Conservation (phyloP, 768 basidiomycete species). For the Kockovaella imperatae region DNA sequence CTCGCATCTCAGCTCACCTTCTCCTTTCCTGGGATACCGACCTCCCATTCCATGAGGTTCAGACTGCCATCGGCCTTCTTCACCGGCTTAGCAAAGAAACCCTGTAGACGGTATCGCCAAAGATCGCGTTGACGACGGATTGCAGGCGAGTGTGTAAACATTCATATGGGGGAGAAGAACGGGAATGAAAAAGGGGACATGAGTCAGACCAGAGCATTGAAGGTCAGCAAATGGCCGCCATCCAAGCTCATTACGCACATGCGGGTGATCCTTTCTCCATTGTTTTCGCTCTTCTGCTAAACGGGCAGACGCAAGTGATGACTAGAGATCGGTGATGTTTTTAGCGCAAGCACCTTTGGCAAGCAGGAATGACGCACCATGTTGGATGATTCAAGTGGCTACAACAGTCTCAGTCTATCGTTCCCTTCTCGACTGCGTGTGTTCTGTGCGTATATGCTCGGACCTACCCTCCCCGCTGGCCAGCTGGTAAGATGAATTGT, state of each 20-base stretch:
- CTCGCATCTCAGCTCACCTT: slow-evolving; percentile 54
- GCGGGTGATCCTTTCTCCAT: slow-evolving; percentile 98
- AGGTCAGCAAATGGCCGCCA: background rate
- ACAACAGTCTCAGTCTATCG: too few species aligned
- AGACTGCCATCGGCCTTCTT: slow-evolving; percentile 87
- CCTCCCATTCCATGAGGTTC: slow-evolving; percentile 98
- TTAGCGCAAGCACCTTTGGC: too few species aligned
- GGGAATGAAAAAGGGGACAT: background rate
- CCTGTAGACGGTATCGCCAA: slow-evolving; percentile 51
- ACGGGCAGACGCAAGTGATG: slow-evolving; percentile 56
- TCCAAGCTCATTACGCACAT: slow-evolving; percentile 57
- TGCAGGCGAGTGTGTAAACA: background rate
- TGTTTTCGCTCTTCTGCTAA: slow-evolving; percentile 96
- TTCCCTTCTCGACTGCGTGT: too few species aligned
- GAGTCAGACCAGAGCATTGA: background rate
- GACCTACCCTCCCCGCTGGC: too few species aligned
- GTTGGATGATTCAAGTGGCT: too few species aligned
- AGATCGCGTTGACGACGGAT: background rate
- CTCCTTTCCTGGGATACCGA: slow-evolving; percentile 90
- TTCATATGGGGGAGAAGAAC: background rate
- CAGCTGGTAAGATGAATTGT: too few species aligned
- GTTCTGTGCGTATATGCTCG: too few species aligned
- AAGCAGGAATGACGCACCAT: too few species aligned
- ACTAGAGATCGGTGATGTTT: too few species aligned
- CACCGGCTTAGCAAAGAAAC: slow-evolving; percentile 89